Evolutionary conservation across 306 rosid genomes (phyloP), one percentile per base, ranked within the genome.

Genomic region (Acacia melanoxylon): DNA sequence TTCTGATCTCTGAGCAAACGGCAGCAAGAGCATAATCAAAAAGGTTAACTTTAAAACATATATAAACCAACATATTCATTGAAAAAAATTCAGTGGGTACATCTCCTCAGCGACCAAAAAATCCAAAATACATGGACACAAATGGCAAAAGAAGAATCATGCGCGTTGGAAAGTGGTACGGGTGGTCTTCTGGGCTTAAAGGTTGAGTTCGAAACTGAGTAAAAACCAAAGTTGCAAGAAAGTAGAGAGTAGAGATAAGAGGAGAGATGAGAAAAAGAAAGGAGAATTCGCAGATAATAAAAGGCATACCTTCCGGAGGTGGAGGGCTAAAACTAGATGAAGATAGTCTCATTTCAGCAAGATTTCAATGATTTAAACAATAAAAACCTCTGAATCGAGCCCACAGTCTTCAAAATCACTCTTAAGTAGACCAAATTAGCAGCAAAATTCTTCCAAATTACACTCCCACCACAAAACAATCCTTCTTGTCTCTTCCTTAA

Each of bases 241-340:
- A 33, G 71, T 66, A 40, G 40, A 66, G 35, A 17, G 20, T 7
- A 66, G 44, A 66, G 6, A 33, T 14, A 2, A 19, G 45, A 66
- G 6, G 15, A 68, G 51, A 68, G 51, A 68, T 67, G 45, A 41
- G 74, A n/a, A 41, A 10, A n/a, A 37, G 24, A 37, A 68, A 24
- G 74, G 29, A 19, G 74, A 40, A 40, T 68, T 41, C 25, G 27
- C 14, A 67, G 37, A 41, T 5, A 19, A 42, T 6, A 42, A 7
- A 1, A n/a, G 27, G 27, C 74, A 41, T 42, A 69, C 74, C 74
- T 69, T 69, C 54, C 20, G 27, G 74, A 46, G 54, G 74, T 22
- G 74, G 54, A 69, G 74, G 54, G 54, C 74, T 69, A 69, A 69
- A 69, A n/a, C 74, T 20, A 41, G 74, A 41, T n/a, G 74, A 69